Base-by-base conservation (phyloP, 2,329 filamentous ascomycete species). In the Colletotrichum costaricense region DNA sequence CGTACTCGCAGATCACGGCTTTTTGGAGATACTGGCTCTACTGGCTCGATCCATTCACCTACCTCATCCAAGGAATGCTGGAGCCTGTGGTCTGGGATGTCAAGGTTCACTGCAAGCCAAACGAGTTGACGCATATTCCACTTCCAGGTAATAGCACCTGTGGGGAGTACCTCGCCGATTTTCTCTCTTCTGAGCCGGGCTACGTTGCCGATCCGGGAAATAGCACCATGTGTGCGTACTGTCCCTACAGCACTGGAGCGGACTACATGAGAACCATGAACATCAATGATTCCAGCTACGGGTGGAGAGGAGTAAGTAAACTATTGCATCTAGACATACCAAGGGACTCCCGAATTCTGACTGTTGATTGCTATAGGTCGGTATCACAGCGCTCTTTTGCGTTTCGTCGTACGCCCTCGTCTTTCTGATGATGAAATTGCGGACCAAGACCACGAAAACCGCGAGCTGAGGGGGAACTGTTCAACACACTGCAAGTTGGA, bases 361-460 rank as follows among this genome's bases (percentile, higher is more conserved):
- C 8, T 49, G 4, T 49, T n/a, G 19, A 49, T 9, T n/a, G 8
- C 19, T 22, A 11, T 16, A 65, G 71, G 55, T 72, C 12, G 73
- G 75, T n/a, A 86, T 87, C 52, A 84, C 84, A 7, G 84, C 82
- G 3, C 73, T 86, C 2, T 62, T 86, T 74, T 85, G 81, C 58
- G 76, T 85, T 63, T 79, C 78, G 2, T 82, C 81, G 1, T 87
- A 87, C 72, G 81, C 76, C 4, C 72, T 84, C 57, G 85, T 87
- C 2, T 86, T 84, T 75, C 49, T 85, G 30, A 83, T 87, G 81
- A 87, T 86, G 85, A 87, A 86, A 78, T 74, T 86, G 56, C 78
- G 85, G 70, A 86, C 83, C 52, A 87, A 86, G 79, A 83, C 82
- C 70, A 85, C 82, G 26, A 86, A 86, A 79, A 86, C 49, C 5